Conservation (phyloP, 164 flowering plant species). For the Nelumbo lutea region DNA sequence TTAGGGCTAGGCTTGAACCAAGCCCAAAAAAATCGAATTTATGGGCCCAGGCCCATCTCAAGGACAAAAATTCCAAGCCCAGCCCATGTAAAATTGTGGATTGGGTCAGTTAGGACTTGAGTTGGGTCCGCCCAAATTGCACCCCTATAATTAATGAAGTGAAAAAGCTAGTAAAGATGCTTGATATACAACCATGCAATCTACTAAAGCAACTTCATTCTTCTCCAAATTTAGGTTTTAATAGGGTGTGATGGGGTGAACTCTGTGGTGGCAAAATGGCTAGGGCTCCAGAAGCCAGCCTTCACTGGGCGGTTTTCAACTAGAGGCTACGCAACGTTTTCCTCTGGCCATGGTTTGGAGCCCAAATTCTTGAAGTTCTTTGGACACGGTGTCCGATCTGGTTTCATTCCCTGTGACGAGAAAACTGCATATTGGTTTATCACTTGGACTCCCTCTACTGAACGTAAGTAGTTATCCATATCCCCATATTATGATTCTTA, state of each 20-base stretch:
- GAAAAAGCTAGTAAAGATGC: no score
- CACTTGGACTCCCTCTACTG: slow-evolving; percentile 25
- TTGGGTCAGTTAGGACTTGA: no score
- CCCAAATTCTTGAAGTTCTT: slow-evolving; percentile 27
- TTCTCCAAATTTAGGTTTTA: slow-evolving; percentile 26
- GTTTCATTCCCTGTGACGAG: slow-evolving; percentile 46
- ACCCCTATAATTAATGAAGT: no score
- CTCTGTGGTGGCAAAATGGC: slow-evolving; percentile 40
- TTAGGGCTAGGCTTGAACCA: no score
- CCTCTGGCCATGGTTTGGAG: slow-evolving; percentile 35
- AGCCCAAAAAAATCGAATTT: no score
- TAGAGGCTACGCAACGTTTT: slow-evolving; percentile 33
- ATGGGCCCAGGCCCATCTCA: no score
- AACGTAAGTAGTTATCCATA: slow-evolving; percentile 15
- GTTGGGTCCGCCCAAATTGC: no score
- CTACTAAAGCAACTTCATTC: neutral
- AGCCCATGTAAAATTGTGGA: no score
- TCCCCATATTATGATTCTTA: neutral
- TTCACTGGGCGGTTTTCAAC: slow-evolving; percentile 32
- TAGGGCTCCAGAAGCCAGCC: slow-evolving; percentile 36
- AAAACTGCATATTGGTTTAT: slow-evolving; percentile 48
- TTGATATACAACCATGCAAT: neutral
- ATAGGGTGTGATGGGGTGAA: slow-evolving; percentile 61
- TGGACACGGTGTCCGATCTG: slow-evolving; percentile 45
- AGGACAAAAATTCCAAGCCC: no score